Evolutionary conservation across 208 protist species (phyloP), one percentile per base, ranked within the genome.

Genomic region (Trypanosoma cruzi): DNA sequence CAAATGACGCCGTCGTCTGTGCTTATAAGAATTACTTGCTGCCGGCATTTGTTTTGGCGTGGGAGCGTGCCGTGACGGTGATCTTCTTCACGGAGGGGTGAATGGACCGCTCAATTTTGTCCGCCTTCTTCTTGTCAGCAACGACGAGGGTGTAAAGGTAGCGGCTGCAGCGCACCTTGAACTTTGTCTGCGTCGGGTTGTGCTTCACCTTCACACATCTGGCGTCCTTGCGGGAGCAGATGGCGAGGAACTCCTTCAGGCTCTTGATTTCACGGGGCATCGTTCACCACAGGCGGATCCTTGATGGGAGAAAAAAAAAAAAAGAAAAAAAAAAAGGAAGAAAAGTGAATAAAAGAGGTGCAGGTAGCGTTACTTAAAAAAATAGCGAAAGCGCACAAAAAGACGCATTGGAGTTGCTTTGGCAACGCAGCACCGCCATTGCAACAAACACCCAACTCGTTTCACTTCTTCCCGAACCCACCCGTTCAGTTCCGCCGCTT

Each of bases 131-230:
- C 86, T 93, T 93, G 80, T 97, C 93, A 53, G 82, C 67, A 44
- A 97, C 78, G 68, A 97, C 90, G 28, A 96, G 79, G 26, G 93
- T 97, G 89, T 97, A 97, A 57, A 97, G 88, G 84, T 89, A 97
- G 63, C 86, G 85, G 79, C 87, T 93, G 90, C 90, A 96, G 82
- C 93, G 87, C 34, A 97, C 93, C 89, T 97, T 97, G 86, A 97
- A 97, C 88, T 97, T 97, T 71, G 90, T 95, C 50, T 73, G 79
- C 57, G 65, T 83, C 26, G 80, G 77, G 89, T 97, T 97, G 70
- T 80, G 85, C 88, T 97, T 97, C 49, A 97, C 86, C 90, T 96
- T 96, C 76, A 97, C 93, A 75, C 88, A 94, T 67, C 89, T 89
- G 49, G 86, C 89, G 80, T 97, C 93, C 81, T 91, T 94, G 80